Evolutionary conservation across 2,329 filamentous ascomycete genomes (phyloP), one percentile per base, ranked within the genome.

Genomic region (Daldinia sp.): DNA sequence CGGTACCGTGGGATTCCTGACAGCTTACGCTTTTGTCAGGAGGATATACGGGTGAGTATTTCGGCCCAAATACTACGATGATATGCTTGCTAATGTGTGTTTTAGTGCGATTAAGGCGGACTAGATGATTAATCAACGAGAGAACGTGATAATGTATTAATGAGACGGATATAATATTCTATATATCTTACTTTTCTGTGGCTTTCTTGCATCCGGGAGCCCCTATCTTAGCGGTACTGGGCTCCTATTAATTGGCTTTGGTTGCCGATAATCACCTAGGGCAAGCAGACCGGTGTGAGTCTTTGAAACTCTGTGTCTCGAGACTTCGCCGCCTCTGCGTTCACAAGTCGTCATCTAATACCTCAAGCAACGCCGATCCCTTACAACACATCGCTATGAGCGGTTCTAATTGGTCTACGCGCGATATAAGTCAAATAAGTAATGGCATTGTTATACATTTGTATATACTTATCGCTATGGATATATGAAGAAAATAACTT

Each of bases 1-100:
- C 8, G 93, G 93, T 21, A 96, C 93, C 0, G 85, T 96, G 56
- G 93, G 93, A 1, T 96, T 96, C 76, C 76, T 96, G 77, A 89
- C 90, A 37, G 90, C 91, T 4, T 96, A 95, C 79, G 86, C 89
- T 1, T 96, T 96, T 81, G 87, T 96, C 57, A 83, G 91, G 73
- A 86, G 89, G 74, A 93, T 97, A 73, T 96, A 95, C 75, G 87
- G 87, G 88, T 92, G 76, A 80, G 87, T 80, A 1, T 15, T 3
- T 17, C 37, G 9, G 23, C 17, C 13, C 13, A 13, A 21, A 37
- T 37, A 29, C 7, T 35, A 15, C 10, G 10, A 27, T 37, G 5
- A 5, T 30, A 13, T 19, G 13, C n/a, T 51, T 51, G 57, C 68
- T 72, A 45, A 73, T 54, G 0, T 43, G 37, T 35, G 15, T 11